Percentiles rank a stretch among this genome's conserved stretches.
These are phyloP conservation scores for Trichoderma koningii DNA, from an alignment of 2,329 filamentous ascomycete genomes.

Conservation along the genomic window DNA sequence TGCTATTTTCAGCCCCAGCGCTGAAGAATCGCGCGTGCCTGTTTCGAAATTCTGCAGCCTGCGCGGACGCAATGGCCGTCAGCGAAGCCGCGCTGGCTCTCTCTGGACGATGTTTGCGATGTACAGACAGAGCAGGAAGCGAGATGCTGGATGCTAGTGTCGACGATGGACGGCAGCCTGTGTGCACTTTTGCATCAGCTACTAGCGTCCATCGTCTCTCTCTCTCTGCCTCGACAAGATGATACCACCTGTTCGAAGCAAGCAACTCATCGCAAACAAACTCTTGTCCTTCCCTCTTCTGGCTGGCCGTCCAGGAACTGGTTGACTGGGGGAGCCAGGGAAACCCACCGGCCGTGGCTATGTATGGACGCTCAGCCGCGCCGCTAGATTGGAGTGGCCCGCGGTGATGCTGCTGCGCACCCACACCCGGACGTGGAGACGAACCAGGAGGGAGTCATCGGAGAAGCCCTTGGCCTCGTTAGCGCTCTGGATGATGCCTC, in stretches of 20 bases:
- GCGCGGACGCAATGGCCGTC: background rate
- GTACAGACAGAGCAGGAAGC: background rate
- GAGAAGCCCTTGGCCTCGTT: slow-evolving; percentile 17
- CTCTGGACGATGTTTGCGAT: background rate
- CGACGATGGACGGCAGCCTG: slow-evolving; percentile 11
- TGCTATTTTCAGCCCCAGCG: slow-evolving; percentile 22
- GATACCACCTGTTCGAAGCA: background rate
- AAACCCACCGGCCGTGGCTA: slow-evolving; percentile 27
- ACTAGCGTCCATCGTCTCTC: background rate
- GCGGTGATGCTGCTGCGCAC: slow-evolving; percentile 9
- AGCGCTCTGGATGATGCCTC: slow-evolving; percentile 24
- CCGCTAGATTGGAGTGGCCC: slow-evolving; percentile 22
- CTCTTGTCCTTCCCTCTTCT: slow-evolving; percentile 12
- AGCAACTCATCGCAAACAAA: slow-evolving; percentile 5
- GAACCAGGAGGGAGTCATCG: slow-evolving; percentile 27
- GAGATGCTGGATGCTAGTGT: slow-evolving; percentile 1
- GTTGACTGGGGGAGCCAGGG: background rate
- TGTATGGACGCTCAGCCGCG: slow-evolving; percentile 26
- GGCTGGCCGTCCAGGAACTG: slow-evolving; percentile 22
- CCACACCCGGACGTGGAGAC: slow-evolving; percentile 21
- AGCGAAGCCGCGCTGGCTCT: slow-evolving; percentile 21
- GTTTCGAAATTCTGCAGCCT: slow-evolving; percentile 28
- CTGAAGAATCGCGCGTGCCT: background rate
- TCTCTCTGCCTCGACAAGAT: background rate
- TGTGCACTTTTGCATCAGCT: background rate